phyloP scores from a whole-genome alignment of 1,139 yeast genomes.

The Meyerozyma carpophila region DNA sequence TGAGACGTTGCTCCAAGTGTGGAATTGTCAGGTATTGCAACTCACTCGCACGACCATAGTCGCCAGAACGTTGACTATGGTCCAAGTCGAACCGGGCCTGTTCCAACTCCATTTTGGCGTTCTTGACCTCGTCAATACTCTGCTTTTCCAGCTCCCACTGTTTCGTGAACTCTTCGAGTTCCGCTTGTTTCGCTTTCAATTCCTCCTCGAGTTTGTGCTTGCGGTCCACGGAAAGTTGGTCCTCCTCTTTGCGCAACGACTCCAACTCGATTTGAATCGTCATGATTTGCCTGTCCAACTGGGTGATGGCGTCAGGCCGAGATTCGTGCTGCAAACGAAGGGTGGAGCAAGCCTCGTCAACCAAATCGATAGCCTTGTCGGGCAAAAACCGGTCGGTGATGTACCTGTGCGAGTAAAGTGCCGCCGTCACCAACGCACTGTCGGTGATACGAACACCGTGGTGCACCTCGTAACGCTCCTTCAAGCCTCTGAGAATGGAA shows the following conservation, averaged over 20 bases:
- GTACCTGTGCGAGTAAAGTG: slow-evolving; percentile 83
- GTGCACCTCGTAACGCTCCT: slow-evolving; percentile 92
- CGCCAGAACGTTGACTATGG: slow-evolving; percentile 74
- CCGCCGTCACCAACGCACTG: slow-evolving; percentile 90
- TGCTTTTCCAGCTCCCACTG: slow-evolving; percentile 83
- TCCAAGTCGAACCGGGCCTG: slow-evolving; percentile 80
- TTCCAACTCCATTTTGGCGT: slow-evolving; percentile 77
- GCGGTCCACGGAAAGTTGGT: slow-evolving; percentile 75
- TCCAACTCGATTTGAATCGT: slow-evolving; percentile 93
- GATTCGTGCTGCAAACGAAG: slow-evolving; percentile 92
- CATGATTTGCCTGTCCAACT: slow-evolving; percentile 83
- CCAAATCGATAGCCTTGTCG: slow-evolving; percentile 92
- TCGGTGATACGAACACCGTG: slow-evolving; percentile 98
- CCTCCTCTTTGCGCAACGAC: slow-evolving; percentile 88
- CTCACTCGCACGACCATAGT: slow-evolving; percentile 84
- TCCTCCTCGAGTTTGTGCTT: slow-evolving; percentile 60
- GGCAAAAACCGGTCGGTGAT: slow-evolving; percentile 90
- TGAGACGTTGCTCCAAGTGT: slow-evolving; percentile 57
- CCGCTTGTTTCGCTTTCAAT: slow-evolving; percentile 55
- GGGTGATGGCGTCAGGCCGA: slow-evolving; percentile 91
- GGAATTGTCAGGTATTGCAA: slow-evolving; percentile 87
- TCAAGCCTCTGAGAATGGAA: slow-evolving; percentile 85
- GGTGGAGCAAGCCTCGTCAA: slow-evolving; percentile 97
- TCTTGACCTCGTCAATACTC: slow-evolving; percentile 70
- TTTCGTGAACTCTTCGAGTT: slow-evolving; percentile 62